A percentile compares a stretch with the other conserved stretches of the same genome.
phyloP scores from a whole-genome alignment of 1,139 yeast species.

The Pneumocystis carinii region DNA sequence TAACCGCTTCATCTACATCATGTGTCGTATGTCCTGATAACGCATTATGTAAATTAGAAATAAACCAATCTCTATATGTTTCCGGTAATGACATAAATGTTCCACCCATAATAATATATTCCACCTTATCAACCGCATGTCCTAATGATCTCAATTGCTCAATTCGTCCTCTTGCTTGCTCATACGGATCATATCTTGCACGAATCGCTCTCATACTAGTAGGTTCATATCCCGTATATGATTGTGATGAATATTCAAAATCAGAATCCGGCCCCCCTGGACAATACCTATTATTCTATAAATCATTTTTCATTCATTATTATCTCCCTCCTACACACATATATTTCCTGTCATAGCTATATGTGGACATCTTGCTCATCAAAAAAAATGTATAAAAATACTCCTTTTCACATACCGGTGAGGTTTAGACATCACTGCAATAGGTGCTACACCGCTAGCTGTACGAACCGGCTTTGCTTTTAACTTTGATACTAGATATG shows the following conservation, averaged over 20 bases:
- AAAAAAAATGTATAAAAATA: slow-evolving; percentile 83
- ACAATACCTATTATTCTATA: slow-evolving; percentile 37
- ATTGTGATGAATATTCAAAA: slow-evolving; percentile 93
- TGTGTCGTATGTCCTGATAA: slow-evolving; percentile 83
- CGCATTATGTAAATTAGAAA: slow-evolving; percentile 84
- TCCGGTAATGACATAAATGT: slow-evolving; percentile 91
- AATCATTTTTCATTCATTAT: neutral
- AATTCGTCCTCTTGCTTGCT: slow-evolving; percentile 94
- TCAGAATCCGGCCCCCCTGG: slow-evolving; percentile 99
- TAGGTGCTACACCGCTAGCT: slow-evolving; percentile 50
- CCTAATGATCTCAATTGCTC: slow-evolving; percentile 92
- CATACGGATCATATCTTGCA: slow-evolving; percentile 95
- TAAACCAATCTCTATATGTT: slow-evolving; percentile 77
- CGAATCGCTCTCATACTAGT: slow-evolving; percentile 97
- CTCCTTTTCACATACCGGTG: slow-evolving; percentile 58
- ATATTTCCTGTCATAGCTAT: slow-evolving; percentile 97
- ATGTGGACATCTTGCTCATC: slow-evolving; percentile 98
- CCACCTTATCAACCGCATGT: slow-evolving; percentile 92
- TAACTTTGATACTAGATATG: slow-evolving; percentile 76
- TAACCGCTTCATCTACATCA: slow-evolving; percentile 78
- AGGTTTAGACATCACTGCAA: neutral
- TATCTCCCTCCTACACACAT: slow-evolving; percentile 39
- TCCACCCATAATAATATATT: slow-evolving; percentile 97
- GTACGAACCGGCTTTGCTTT: slow-evolving; percentile 98
- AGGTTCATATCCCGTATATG: slow-evolving; percentile 97